Base-by-base conservation (phyloP, 495 filamentous ascomycete species). In the Margaritispora aquatica region DNA sequence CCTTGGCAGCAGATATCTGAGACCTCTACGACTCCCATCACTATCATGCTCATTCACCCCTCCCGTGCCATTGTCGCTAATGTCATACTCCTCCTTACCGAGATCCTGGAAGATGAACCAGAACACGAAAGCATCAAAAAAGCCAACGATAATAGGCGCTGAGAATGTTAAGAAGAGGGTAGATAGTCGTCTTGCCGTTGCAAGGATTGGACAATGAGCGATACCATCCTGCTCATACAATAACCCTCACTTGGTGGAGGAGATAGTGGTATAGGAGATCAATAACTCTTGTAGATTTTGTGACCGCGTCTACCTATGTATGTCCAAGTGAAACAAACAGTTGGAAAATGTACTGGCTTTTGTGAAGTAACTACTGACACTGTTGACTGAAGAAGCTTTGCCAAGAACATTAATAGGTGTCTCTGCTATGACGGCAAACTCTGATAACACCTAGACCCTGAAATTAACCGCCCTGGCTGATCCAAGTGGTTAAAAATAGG, bases 111-210 rank as follows among this genome's bases (percentile, higher is more conserved):
- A 80, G n/a, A 71, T 72, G 61, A 76, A 76, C 67, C 70, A 81
- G 61, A 81, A 81, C 8, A 70, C 38, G 29, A 70, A 63, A 1
- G 78, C 75, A 7, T 70, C 44, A 22, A 71, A 54, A 24, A 57
- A 68, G 8, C 77, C 76, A 29, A 68, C 71, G 36, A 77, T 79
- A 4, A 77, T 69, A 1, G 71, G 78, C 11, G 62, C 79, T 47
- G 69, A 71, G 60, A 81, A 84, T 57, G 80, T 79, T 71, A 75
- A 80, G 13, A 78, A 69, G 23, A 85, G 68, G 23, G 80, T 80
- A 0, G 86, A 85, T 57, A 89, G 83, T 49, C 74, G 69, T 10
- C n/a, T n/a, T n/a, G n/a, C n/a, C n/a, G n/a, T n/a, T n/a, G n/a
- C n/a, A n/a, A n/a, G n/a, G n/a, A n/a, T n/a, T n/a, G n/a, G n/a